phyloP scores from a whole-genome alignment of 192 early-diverging fungal species.

The Dimargaris cristalligena region DNA sequence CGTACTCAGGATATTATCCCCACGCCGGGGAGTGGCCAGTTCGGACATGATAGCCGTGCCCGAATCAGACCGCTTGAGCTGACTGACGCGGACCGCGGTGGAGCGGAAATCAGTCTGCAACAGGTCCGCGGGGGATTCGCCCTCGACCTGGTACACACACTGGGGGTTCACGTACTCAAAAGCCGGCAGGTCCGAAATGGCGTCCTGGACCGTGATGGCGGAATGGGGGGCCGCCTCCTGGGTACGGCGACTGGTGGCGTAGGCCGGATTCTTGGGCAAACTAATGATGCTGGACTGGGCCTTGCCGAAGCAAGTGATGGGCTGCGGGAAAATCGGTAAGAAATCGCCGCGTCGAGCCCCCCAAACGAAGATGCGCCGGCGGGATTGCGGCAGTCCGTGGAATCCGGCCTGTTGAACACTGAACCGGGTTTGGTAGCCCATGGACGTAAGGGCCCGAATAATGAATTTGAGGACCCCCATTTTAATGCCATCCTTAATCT shows the following conservation, averaged over 20 bases:
- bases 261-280: slow-evolving; percentile 23
- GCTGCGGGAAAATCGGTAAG: slow-evolving; percentile 39
- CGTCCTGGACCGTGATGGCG: slow-evolving; percentile 38
- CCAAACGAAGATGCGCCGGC: slow-evolving; percentile 49
- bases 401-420: slow-evolving; percentile 45
- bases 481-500: slow-evolving; percentile 35
- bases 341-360: slow-evolving; percentile 31
- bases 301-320: slow-evolving; percentile 32
- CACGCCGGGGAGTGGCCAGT: neutral
- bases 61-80: no score
- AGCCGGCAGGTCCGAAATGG: slow-evolving; percentile 47
- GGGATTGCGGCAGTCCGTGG: slow-evolving; percentile 43
- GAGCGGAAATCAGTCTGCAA: neutral
- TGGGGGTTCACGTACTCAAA: slow-evolving; percentile 47
- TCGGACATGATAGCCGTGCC: no score
- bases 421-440: slow-evolving; percentile 51
- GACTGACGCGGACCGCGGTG: no score
- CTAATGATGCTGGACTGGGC: slow-evolving; percentile 22
- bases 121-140: neutral
- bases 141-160: slow-evolving; percentile 21
- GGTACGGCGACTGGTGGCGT: slow-evolving; percentile 25
- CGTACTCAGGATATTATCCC: neutral
- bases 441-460: slow-evolving; percentile 35
- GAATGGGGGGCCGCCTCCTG: slow-evolving; percentile 35
- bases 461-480: slow-evolving; percentile 54